Conservation (phyloP, 257 asterid genomes). For the Primulina huaijiensis region DNA sequence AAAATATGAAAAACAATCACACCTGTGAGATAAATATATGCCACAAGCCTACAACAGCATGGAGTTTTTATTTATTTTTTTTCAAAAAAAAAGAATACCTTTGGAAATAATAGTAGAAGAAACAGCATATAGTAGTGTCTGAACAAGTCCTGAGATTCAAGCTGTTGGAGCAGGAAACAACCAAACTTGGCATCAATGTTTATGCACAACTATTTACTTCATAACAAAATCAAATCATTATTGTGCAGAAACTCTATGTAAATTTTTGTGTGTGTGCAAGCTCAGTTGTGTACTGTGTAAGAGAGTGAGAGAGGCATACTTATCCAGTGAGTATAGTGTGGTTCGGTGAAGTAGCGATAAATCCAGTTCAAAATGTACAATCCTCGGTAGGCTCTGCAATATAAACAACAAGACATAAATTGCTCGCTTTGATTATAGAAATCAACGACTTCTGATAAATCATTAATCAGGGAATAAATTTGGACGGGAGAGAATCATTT, state of each 20-base stretch:
- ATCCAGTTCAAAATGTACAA: constrained; percentile 83
- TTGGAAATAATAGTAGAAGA: constrained; percentile 87
- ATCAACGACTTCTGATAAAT: too few species aligned
- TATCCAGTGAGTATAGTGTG: constrained; percentile 78
- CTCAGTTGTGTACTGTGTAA: neutral
- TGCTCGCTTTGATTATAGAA: neutral
- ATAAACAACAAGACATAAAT: constrained; percentile 9
- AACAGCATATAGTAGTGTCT: constrained; percentile 78
- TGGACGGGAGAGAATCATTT: neutral
- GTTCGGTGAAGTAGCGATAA: constrained; percentile 88
- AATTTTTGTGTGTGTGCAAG: neutral
- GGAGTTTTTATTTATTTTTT: neutral
- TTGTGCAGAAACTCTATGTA: neutral
- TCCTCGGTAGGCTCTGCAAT: constrained; percentile 74
- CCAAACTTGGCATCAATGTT: constrained; percentile 2
- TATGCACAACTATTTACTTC: neutral
- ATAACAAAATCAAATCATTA: neutral
- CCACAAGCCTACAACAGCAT: neutral
- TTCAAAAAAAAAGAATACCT: constrained; percentile 35
- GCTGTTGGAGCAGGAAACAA: constrained; percentile 43
- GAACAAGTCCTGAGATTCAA: constrained; percentile 77
- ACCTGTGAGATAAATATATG: neutral
- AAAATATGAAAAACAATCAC: neutral
- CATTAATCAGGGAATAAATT: neutral
- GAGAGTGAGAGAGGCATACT: constrained; percentile 42